A percentile compares a stretch with the other conserved stretches of the same genome.
phyloP scores from a whole-genome alignment of 805 yeast species.

The Candida anglica region DNA sequence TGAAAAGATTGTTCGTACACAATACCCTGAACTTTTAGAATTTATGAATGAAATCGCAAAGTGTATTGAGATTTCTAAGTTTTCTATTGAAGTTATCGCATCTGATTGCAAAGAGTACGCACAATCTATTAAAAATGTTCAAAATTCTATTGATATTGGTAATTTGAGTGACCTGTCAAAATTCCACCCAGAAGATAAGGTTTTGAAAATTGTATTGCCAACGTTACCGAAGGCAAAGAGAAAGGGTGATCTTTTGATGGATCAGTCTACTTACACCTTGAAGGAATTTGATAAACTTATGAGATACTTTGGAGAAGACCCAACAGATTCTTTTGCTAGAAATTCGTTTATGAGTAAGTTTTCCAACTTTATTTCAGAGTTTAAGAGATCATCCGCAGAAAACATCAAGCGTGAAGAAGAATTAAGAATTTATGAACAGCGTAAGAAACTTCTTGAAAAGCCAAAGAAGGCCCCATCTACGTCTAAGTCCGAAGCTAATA shows the following conservation, averaged over 20 bases:
- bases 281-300: conserved; percentile 54
- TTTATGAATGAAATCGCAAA: conserved; percentile 59
- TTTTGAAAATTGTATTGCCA: conserved; percentile 51
- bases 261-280: conserved; percentile 48
- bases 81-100: conserved; percentile 60
- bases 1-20: conserved; percentile 60
- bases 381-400: conserved; percentile 61
- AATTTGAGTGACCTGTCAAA: conserved; percentile 57
- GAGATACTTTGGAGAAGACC: conserved; percentile 72
- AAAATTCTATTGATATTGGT: conserved; percentile 55
- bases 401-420: conserved; percentile 69
- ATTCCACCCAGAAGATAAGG: conserved; percentile 65
- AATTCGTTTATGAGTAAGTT: conserved; percentile 62
- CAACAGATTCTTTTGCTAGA: conserved; percentile 48
- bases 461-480: conserved; percentile 25
- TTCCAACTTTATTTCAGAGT: conserved; percentile 55
- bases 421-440: conserved; percentile 64
- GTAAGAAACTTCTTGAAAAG: conserved; percentile 59
- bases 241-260: conserved; percentile 46
- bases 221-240: conserved; percentile 52
- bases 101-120: conserved; percentile 56
- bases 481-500: conserved; percentile 19
- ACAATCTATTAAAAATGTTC: conserved; percentile 47
- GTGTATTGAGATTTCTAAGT: conserved; percentile 52
- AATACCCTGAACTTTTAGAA: conserved; percentile 59